Conservation (phyloP, 2,329 filamentous ascomycete genomes). For the Alternaria atra region DNA sequence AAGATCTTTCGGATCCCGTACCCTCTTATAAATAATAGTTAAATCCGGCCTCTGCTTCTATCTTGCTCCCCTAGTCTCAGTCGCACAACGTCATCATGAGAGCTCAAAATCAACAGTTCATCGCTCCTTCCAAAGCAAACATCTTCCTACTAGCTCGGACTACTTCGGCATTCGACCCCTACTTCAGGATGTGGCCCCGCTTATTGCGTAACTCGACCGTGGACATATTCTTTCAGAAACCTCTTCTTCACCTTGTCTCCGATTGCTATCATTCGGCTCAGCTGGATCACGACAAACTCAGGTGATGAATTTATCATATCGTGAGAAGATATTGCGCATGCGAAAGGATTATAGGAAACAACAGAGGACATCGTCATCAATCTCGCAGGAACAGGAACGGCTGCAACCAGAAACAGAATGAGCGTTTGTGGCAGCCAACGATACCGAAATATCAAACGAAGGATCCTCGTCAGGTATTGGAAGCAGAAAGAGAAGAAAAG, state of each 20-base stretch:
- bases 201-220: slow-evolving; percentile 11
- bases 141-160: not conserved
- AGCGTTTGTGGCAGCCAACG: not conserved
- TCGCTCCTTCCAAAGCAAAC: not conserved
- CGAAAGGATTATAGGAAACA: not conserved
- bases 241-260: slow-evolving; percentile 13
- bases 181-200: slow-evolving; percentile 8
- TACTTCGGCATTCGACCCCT: slow-evolving; percentile 12
- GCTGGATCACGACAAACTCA: not conserved
- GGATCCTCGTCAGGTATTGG: not conserved
- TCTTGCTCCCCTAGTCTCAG: not conserved
- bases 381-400: not conserved
- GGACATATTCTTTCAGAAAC: slow-evolving; percentile 7
- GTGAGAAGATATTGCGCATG: not conserved
- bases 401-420: not conserved
- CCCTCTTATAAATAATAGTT: not conserved
- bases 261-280: not conserved
- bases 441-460: not conserved
- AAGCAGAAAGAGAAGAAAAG: not conserved
- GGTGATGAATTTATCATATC: not conserved
- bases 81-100: not conserved
- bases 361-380: not conserved
- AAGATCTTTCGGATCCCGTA: not conserved
- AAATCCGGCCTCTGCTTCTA: not conserved
- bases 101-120: not conserved